Base-by-base conservation (phyloP, 2,329 filamentous ascomycete species). In the Colletotrichum siamense region DNA sequence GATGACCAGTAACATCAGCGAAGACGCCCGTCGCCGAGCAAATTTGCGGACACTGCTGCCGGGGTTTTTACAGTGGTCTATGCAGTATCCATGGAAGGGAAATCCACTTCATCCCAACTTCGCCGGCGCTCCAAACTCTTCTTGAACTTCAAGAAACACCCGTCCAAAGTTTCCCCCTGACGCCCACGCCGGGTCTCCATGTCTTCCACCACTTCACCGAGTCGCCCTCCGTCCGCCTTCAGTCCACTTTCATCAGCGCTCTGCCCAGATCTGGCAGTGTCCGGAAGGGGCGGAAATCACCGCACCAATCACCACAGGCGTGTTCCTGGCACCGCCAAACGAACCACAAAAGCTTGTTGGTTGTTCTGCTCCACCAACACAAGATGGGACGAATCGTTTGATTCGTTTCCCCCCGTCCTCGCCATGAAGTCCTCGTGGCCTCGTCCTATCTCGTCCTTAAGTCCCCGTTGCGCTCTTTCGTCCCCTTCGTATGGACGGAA, bases 401-500 rank as follows among this genome's bases (percentile, higher is more conserved):
- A 75, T 34, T 68, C 69, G 55, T 73, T 39, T 26, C 24, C 22
- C 63, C 36, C 28, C 49, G 12, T 22, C 32, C 55, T 57, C n/a
- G 12, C 10, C 61, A 22, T 59, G 73, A 67, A 52, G 52, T 61
- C 49, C 28, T 36, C 26, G 59, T 34, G 18, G 18, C 4, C 28
- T 34, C 44, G 24, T n/a, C 30, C 59, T 34, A 12, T 49, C 22
- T 59, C 30, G 66, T 55, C 18, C 32, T 22, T 10, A 24, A 39
- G 8, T 61, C 32, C 44, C 63, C n/a, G 44, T 49, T 49, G 44
- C 44, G 6, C 18, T 4, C 6, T 22, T 49, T 49, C 44, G 10
- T 49, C 44, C n/a, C 64, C 49, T 65, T 69, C 49, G 52, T 62
- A 72, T 76, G 74, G 74, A 76, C 63, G 70, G 74, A 62, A 76